Evolutionary conservation across 2,329 filamentous ascomycete species (phyloP), one percentile per base, ranked within the genome.

Genomic region (Aspergillus fijiensis): DNA sequence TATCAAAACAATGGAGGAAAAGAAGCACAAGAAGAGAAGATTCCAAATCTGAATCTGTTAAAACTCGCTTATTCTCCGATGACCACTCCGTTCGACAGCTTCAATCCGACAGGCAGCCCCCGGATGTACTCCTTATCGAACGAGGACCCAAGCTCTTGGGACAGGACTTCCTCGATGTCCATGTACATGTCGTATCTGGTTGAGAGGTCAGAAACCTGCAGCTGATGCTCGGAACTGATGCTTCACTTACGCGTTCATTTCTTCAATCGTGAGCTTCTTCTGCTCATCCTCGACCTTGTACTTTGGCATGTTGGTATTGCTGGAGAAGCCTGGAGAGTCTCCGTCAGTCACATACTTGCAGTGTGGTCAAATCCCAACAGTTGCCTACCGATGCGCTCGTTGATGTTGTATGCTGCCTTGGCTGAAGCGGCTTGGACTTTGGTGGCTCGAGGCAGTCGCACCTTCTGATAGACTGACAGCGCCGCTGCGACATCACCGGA

Each of bases 211-310:
- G 33, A 23, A 7, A 4, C 16, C 25, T 47, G 45, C 23, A 31
- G 27, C n/a, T 29, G 10, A 45, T 10, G 4, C n/a, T 9, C 19
- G 16, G 39, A 49, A 14, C 23, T 12, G 21, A 39, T 10, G 5
- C 29, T 21, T 14, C 21, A 79, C 82, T 77, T 76, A 85, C 78
- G 79, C 78, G 61, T 89, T 89, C 86, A 89, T 89, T 71, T 89
- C 87, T 63, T 88, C 85, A 53, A 89, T 88, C 0, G 87, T 89
- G 33, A 89, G 69, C 63, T 87, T 87, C 51, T 84, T 80, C 64
- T 78, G 82, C 65, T 86, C 81, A 55, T 88, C 82, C 63, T 84
- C 81, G 0, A 89, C 87, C 67, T 85, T 85, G 73, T 89, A 89
- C 0, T 80, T 81, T 0, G 80, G 71, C 14, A 76, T 82, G 45